Base-by-base conservation (phyloP, 2,329 filamentous ascomycete genomes). In the Aspergillus pseudotamarii region DNA sequence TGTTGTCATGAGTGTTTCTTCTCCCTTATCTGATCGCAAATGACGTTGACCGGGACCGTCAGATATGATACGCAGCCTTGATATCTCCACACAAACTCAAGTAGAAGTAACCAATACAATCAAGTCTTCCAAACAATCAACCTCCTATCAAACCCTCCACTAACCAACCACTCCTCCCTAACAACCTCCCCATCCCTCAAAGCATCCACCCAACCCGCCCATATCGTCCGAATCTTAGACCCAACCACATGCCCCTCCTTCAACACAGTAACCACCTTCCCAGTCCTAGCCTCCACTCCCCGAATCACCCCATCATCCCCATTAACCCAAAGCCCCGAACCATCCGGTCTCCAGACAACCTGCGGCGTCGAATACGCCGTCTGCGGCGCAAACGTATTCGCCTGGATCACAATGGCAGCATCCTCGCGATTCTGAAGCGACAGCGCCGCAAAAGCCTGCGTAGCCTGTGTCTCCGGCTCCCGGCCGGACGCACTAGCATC, bases 121-220 rank as follows among this genome's bases (percentile, higher is more conserved):
- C 65, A 54, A 58, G 68, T 68, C 62, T 75, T 80, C 88, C 88
- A 89, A 38, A 89, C 73, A 65, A 89, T 81, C 64, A 89, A 74
- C 65, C 77, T 83, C 70, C 86, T 86, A 76, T 90, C 88, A 74
- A 89, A 90, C 1, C 87, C 88, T 28, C 88, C 88, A 75, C 85
- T 88, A 34, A 89, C 79, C 59, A 89, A 70, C 73, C 83, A 81
- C 73, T 89, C 87, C 63, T 81, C 79, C 68, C 67, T 68, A 41
- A 66, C 65, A 34, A 72, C 66, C 23, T 70, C 67, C 12, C 66
- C 67, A 58, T 70, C 62, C 26, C 72, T 64, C 11, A 46, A 43
- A 8, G 70, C 66, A 64, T 64, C 57, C 19, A 86, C 75, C 60
- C 70, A 74, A 0, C 85, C 86, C 3, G 84, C 82, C 81, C 85